Base-by-base conservation (phyloP, 495 filamentous ascomycete genomes). In the Ascodesmis nigricans region DNA sequence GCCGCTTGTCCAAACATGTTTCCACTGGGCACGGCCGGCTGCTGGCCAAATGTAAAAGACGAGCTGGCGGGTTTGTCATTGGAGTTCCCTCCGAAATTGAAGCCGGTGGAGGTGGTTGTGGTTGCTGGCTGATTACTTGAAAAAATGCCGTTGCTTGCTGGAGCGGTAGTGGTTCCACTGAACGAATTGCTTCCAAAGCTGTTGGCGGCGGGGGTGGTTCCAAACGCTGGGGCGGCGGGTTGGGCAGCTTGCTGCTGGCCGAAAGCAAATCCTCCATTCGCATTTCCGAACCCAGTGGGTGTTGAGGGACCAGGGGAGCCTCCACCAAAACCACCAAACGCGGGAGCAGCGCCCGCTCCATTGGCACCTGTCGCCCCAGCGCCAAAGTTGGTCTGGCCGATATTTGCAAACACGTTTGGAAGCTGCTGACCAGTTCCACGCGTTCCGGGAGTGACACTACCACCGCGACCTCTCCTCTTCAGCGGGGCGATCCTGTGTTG, bases 31-130 rank as follows among this genome's bases (percentile, higher is more conserved):
- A n/a, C n/a, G n/a, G n/a, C n/a, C n/a, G n/a, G n/a, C n/a, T n/a
- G n/a, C n/a, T n/a, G n/a, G 24, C 46, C 47, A 35, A 50, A 50
- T 3, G 32, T 45, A 23, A 50, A 50, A n/a, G 46, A 18, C n/a
- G 41, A 10, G 3, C 11, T 13, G 7, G 24, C 29, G 10, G 38
- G 22, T 6, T 35, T 49, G 20, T 39, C 40, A 36, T 7, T 45
- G 25, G 18, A 35, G 31, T 19, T 32, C 17, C 31, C 31, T 15
- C 41, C 27, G 36, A 46, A 46, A 10, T 25, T 19, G 20, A 50
- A 50, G 11, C 43, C 43, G 30, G 33, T 11, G 13, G 41, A 33
- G 13, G 18, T 26, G 3, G 46, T 40, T 5, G 31, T 29, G 11
- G 45, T 25, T 11, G 46, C 24, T 31, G 36, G n/a, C n/a, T n/a